Percentiles rank a stretch among this genome's conserved stretches.
Evolutionary conservation across 2,329 filamentous ascomycete species (phyloP).

Genomic region (Penicillium sp.): DNA sequence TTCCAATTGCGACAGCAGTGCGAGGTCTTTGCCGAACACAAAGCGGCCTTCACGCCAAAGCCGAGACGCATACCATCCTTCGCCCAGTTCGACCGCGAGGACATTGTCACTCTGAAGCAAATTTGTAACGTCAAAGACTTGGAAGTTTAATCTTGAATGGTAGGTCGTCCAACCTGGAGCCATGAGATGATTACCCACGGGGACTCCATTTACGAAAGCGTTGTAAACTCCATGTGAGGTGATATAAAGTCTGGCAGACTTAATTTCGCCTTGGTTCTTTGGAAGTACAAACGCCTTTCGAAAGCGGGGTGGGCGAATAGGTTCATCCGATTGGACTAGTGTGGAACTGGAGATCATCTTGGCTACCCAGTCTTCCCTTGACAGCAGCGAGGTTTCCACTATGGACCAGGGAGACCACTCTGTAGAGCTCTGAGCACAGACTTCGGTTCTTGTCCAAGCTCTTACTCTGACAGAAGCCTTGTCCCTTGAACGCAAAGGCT

Average conservation of each 20-base stretch:
- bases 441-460: slow-evolving; percentile 4
- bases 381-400: slow-evolving; percentile 1
- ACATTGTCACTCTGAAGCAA: slow-evolving; percentile 35
- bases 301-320: slow-evolving; percentile 4
- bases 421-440: slow-evolving; percentile 3
- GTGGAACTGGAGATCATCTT: not conserved
- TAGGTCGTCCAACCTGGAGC: slow-evolving; percentile 24
- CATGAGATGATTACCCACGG: slow-evolving; percentile 5
- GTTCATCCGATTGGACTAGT: not conserved
- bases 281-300: not conserved
- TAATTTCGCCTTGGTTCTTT: not conserved
- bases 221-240: slow-evolving; percentile 5
- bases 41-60: slow-evolving; percentile 27
- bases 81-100: slow-evolving; percentile 46
- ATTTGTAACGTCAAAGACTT: slow-evolving; percentile 54
- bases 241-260: slow-evolving; percentile 4
- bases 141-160: slow-evolving; percentile 37
- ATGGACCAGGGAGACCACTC: slow-evolving; percentile 14
- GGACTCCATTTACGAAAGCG: slow-evolving; percentile 2
- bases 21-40: slow-evolving; percentile 27
- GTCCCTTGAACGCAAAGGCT: slow-evolving; percentile 21
- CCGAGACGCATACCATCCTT: slow-evolving; percentile 52
- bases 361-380: slow-evolving; percentile 1
- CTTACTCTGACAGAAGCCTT: slow-evolving; percentile 16
- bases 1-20: slow-evolving; percentile 31